Conservation (phyloP, 345 rosid genomes). For the Raphanus raphanistrum region DNA sequence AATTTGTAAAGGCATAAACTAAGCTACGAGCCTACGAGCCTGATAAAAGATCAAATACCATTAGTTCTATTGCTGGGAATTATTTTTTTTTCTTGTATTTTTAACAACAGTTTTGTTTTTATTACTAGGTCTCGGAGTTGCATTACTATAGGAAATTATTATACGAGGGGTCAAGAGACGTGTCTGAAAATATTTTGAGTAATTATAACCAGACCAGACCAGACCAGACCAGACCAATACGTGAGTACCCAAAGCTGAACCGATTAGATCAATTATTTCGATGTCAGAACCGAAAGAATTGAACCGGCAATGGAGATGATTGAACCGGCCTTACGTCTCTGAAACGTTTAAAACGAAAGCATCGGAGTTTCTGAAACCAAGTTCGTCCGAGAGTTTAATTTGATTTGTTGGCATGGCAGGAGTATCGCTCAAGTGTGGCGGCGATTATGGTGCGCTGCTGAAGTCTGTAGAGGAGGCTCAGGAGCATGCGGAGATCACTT, state of each 20-base stretch:
- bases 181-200: too few species aligned
- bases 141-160: too few species aligned
- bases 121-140: too few species aligned
- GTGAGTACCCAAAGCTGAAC: neutral
- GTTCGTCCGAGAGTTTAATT: constrained; percentile 17
- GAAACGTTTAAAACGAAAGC: constrained; percentile 6
- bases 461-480: constrained; percentile 93
- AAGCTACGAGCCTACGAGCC: too few species aligned
- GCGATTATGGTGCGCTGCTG: constrained; percentile 85
- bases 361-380: constrained; percentile 13
- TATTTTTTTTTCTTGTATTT: too few species aligned
- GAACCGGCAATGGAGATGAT: constrained; percentile 22
- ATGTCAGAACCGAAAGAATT: constrained; percentile 5
- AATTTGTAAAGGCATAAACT: too few species aligned
- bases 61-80: too few species aligned
- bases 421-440: constrained; percentile 88
- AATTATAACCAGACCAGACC: too few species aligned
- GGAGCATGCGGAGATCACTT: constrained; percentile 95
- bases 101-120: too few species aligned
- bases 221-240: too few species aligned
- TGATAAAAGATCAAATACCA: too few species aligned
- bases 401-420: constrained; percentile 60
- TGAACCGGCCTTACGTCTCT: constrained; percentile 32
- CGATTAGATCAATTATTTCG: neutral
- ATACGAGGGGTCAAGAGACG: too few species aligned